Base-by-base conservation (phyloP, 768 basidiomycete genomes). In the Termitomyces sp. region DNA sequence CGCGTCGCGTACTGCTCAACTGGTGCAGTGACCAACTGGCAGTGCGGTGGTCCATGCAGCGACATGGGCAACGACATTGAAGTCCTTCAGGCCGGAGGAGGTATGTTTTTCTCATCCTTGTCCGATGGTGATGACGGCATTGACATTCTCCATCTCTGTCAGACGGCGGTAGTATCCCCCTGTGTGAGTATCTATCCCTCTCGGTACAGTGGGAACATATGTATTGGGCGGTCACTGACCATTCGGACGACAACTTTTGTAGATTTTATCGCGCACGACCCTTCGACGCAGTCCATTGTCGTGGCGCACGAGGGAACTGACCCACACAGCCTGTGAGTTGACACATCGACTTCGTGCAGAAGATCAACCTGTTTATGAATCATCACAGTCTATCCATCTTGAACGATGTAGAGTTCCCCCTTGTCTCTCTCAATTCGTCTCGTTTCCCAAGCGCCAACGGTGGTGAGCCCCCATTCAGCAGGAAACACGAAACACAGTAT, bases 301-400 rank as follows among this genome's bases (percentile, higher is more conserved):
- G 75, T 81, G 14, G 76, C 77, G 20, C 79, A 81, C 59, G 70
- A 79, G 56, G 79, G 78, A 17, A 79, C 79, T 11, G 67, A 78
- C 46, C 63, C 72, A 14, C 46, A 62, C 1, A 73, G 71, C 54
- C 56, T 75, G 77, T 75, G 37, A 31, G 66, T 69, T 1, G 3
- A 34, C 20, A 4, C 14, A 12, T n/a, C 25, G 17, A 36, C 17
- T 32, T 32, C 29, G 25, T 45, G 20, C 25, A 25, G 1, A 25
- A 50, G 29, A 20, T 17, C 15, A 1, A 34, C 6, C 10, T 50
- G 20, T n/a, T 46, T 25, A 15, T 25, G n/a, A 31, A 7, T n/a
- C 20, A 12, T 8, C 2, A 8, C 45, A 73, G 76, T 17, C 64
- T 76, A 4, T 77, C 78, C 3, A 68, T 75, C 20, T 52, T 74